Conservation (phyloP, 768 basidiomycete genomes). For the Mrakia blollopis region DNA sequence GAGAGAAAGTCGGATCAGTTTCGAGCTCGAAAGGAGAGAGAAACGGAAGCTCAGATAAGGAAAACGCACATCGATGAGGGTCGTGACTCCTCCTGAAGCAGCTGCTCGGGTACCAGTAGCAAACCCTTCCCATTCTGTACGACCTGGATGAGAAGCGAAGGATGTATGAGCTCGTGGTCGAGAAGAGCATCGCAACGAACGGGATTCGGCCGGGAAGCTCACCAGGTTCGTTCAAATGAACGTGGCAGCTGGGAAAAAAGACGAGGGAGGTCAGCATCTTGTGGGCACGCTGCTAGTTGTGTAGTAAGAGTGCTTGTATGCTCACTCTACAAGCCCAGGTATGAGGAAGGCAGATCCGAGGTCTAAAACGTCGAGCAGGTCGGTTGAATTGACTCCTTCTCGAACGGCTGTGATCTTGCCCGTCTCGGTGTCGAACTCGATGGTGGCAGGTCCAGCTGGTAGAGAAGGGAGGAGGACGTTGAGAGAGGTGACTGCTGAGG, state of each 20-base stretch:
- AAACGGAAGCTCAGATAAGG: background rate
- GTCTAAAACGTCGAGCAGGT: conserved; percentile 42
- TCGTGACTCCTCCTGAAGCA: conserved; percentile 88
- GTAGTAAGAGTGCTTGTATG: conserved; percentile 10
- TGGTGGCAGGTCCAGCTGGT: conserved; percentile 58
- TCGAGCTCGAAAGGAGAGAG: background rate
- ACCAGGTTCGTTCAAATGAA: conserved; percentile 77
- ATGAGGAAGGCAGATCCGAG: conserved; percentile 53
- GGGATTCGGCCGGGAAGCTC: background rate
- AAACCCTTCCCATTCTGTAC: conserved; percentile 93
- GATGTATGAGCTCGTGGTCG: background rate
- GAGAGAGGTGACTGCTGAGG: conserved; percentile 15
- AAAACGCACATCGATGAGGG: conserved; percentile 66
- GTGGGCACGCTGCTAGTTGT: background rate
- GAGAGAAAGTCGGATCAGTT: background rate
- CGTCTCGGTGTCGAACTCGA: conserved; percentile 55
- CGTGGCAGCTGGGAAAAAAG: conserved; percentile 48
- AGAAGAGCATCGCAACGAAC: background rate
- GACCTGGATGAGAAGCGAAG: conserved; percentile 51
- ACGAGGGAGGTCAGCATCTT: background rate
- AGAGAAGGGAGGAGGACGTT: conserved; percentile 19
- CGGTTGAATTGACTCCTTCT: conserved; percentile 39
- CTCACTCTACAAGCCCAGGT: conserved; percentile 77
- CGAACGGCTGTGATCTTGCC: conserved; percentile 60
- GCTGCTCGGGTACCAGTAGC: conserved; percentile 86